Base-by-base conservation (phyloP, 2,329 filamentous ascomycete species). In the Xylariomycetidae sp. region DNA sequence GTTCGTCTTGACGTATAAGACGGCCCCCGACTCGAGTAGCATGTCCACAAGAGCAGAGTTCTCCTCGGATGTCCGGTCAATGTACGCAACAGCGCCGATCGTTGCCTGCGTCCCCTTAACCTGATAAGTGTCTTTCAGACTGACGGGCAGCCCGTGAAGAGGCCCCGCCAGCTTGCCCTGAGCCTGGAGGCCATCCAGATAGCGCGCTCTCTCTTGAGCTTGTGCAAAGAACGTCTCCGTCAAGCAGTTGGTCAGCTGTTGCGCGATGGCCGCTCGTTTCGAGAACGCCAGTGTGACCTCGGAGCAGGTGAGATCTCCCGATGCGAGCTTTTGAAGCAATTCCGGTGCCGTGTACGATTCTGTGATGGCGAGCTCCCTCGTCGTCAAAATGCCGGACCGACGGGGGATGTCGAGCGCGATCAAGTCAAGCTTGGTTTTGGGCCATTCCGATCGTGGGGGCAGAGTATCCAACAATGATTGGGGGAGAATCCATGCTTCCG, bases 121-220 rank as follows among this genome's bases (percentile, higher is more conserved):
- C n/a, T 37, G 37, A n/a, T 44, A 46, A 17, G 39, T 37, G 25
- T 44, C 43, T 22, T 46, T 46, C 8, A 46, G 25, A n/a, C 35
- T 39, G 16, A 46, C 30, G 11, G 43, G 43, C 3, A 45, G 28
- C 6, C 42, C 42, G 12, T 46, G 43, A 6, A 46, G 34, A 5
- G 38, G 38, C 8, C 20, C 20, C 8, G n/a, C 20, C 20, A n/a
- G 8, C 20, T 23, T 23, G 20, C 20, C 20, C n/a, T 23, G 8
- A 8, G 8, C 20, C 20, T 23, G 20, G 20, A 8, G n/a, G n/a
- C n/a, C 20, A 23, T 23, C 20, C n/a, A 23, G 20, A 8, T n/a
- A 23, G 8, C n/a, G 8, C 8, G 20, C 20, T 8, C 20, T 8
- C 20, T 23, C 20, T n/a, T 8, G 8, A 8, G 20, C 20, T 8